A percentile compares a stretch with the other conserved stretches of the same genome.
phyloP scores from a whole-genome alignment of 2,329 filamentous ascomycete genomes.

The Alternaria ventricosa region DNA sequence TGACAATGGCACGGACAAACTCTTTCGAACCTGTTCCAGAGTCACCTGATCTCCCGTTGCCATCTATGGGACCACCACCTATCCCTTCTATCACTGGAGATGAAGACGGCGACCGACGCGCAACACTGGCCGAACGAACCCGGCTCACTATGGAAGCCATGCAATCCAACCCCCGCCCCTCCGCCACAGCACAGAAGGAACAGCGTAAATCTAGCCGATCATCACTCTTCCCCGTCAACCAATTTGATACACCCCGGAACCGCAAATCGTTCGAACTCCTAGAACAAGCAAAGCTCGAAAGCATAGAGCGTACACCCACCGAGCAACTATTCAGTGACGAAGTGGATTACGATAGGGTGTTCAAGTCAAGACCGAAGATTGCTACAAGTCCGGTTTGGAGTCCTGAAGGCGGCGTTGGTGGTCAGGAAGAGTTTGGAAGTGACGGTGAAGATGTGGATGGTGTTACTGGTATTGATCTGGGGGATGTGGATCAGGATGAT shows the following conservation, averaged over 20 bases:
- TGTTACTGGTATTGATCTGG: constrained; percentile 11
- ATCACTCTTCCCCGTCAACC: constrained; percentile 59
- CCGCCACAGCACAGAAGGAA: constrained; percentile 29
- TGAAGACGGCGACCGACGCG: constrained; percentile 32
- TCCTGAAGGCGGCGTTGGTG: constrained; percentile 20
- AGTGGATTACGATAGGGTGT: constrained; percentile 80
- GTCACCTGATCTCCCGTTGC: constrained; percentile 23
- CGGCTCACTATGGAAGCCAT: constrained; percentile 77
- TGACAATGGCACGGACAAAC: constrained; percentile 52
- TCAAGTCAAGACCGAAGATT: constrained; percentile 82
- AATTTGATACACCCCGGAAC: constrained; percentile 61
- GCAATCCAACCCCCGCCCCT: constrained; percentile 44
- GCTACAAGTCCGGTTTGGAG: constrained; percentile 70
- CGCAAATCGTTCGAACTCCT: constrained; percentile 28
- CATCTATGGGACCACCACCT: constrained; percentile 21
- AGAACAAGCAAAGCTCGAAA: constrained; percentile 26
- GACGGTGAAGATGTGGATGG: constrained; percentile 37
- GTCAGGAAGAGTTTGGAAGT: constrained; percentile 24
- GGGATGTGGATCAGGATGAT: constrained; percentile 29
- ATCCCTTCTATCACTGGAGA: constrained; percentile 10
- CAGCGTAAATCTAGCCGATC: constrained; percentile 21
- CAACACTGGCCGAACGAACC: constrained; percentile 73
- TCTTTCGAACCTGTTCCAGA: constrained; percentile 35
- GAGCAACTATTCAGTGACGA: constrained; percentile 75
- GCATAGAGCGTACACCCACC: constrained; percentile 57